phyloP scores from a whole-genome alignment of 2,329 filamentous ascomycete genomes.

The Magnaporthiopsis poae region DNA sequence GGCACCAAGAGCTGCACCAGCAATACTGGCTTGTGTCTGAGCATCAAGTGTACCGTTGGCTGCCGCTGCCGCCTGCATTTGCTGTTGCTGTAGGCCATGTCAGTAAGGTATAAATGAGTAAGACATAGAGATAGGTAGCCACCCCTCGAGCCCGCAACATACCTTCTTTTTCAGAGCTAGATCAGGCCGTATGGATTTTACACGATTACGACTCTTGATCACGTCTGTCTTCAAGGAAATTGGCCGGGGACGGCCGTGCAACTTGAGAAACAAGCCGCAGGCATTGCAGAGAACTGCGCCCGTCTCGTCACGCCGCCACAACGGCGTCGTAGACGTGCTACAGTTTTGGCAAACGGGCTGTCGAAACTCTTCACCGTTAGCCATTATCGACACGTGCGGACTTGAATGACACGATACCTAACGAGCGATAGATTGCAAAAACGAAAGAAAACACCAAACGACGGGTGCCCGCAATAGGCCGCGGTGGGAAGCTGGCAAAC shows the following conservation, averaged over 20 bases:
- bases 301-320: slow-evolving; percentile 95
- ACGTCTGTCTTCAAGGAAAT: slow-evolving; percentile 98
- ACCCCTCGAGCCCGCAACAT: slow-evolving; percentile 18
- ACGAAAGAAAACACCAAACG: background rate
- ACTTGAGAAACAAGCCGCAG: slow-evolving; percentile 92
- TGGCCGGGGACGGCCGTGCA: slow-evolving; percentile 84
- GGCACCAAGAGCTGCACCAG: slow-evolving; percentile 39
- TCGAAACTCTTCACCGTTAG: slow-evolving; percentile 50
- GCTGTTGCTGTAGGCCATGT: background rate
- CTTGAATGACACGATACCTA: background rate
- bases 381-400: slow-evolving; percentile 36
- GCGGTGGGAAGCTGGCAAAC: background rate
- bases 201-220: slow-evolving; percentile 97
- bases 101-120: slow-evolving; percentile 1
- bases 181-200: slow-evolving; percentile 67
- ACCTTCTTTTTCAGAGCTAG: slow-evolving; percentile 79
- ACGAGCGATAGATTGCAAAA: background rate
- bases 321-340: slow-evolving; percentile 82
- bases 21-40: slow-evolving; percentile 42
- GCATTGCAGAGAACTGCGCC: slow-evolving; percentile 96
- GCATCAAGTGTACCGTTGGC: slow-evolving; percentile 49
- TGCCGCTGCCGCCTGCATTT: slow-evolving; percentile 26
- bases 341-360: slow-evolving; percentile 98
- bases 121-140: background rate
- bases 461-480: background rate